These are phyloP conservation scores for Galerina sulciceps DNA, from an alignment of 768 basidiomycete species.

Conservation along the genomic window DNA sequence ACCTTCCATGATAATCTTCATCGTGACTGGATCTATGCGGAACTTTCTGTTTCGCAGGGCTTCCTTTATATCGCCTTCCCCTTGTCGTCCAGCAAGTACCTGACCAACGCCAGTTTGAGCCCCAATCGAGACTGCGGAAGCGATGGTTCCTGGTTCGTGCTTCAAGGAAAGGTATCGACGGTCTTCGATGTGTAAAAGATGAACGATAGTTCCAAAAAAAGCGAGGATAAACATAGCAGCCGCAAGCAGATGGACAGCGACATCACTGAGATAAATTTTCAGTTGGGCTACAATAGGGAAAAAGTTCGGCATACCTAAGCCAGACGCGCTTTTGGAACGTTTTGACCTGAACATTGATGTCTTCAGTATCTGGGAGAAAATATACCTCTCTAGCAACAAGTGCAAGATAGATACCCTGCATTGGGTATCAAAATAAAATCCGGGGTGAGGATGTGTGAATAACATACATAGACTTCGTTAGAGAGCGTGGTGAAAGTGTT, in stretches of 20 bases:
- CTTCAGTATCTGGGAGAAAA: constrained; percentile 41
- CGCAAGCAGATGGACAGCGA: constrained; percentile 47
- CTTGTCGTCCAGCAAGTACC: constrained; percentile 45
- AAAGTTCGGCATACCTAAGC: constrained; percentile 41
- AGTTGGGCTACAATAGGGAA: not conserved
- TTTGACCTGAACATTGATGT: constrained; percentile 43
- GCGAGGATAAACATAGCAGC: constrained; percentile 48
- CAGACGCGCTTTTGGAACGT: constrained; percentile 51
- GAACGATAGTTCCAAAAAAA: constrained; percentile 44
- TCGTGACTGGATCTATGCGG: constrained; percentile 50
- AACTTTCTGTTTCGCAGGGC: constrained; percentile 50
- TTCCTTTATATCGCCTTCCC: constrained; percentile 41
- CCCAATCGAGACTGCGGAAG: constrained; percentile 58
- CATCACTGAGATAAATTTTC: constrained; percentile 31
- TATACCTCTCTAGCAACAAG: constrained; percentile 57
- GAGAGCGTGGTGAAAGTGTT: constrained; percentile 41
- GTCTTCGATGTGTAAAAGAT: constrained; percentile 49
- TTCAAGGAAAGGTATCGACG: constrained; percentile 47
- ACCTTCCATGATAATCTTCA: constrained; percentile 59
- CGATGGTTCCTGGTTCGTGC: constrained; percentile 58
- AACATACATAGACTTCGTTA: constrained; percentile 53
- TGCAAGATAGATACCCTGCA: constrained; percentile 49
- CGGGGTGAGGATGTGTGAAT: not conserved
- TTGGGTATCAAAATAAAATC: not conserved
- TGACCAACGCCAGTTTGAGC: constrained; percentile 53